Conservation (phyloP, 352 stramenopile genomes). For the Phytopythium montanum region DNA sequence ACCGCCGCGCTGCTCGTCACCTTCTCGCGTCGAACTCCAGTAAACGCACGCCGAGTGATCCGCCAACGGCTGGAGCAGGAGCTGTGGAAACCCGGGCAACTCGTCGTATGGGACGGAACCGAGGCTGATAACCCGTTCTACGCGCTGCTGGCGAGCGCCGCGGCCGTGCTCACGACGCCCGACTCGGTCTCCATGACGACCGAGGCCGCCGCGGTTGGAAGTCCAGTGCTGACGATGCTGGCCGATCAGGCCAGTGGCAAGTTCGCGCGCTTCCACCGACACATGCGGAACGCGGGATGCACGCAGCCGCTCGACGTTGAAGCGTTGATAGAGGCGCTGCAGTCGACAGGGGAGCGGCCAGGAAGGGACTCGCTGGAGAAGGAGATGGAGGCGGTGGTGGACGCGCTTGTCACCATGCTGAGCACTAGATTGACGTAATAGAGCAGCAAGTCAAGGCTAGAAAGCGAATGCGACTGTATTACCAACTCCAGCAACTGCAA, state of each 20-base stretch:
- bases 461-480: background rate
- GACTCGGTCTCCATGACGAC: constrained; percentile 84
- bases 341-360: background rate
- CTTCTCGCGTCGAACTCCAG: constrained; percentile 62
- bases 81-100: constrained; percentile 18
- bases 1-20: constrained; percentile 45
- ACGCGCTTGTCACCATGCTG: constrained; percentile 11
- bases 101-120: constrained; percentile 50
- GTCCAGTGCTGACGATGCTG: constrained; percentile 50
- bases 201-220: constrained; percentile 55
- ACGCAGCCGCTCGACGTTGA: constrained; percentile 24
- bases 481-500: background rate
- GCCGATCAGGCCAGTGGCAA: constrained; percentile 39
- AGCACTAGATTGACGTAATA: background rate
- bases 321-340: constrained; percentile 7
- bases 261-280: constrained; percentile 51
- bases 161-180: constrained; percentile 59
- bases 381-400: constrained; percentile 29
- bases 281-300: constrained; percentile 23
- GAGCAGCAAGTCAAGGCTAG: background rate
- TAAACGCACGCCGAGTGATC: constrained; percentile 34
- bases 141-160: constrained; percentile 46
- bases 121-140: constrained; percentile 60
- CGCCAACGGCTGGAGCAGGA: constrained; percentile 12
- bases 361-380: constrained; percentile 27